Conservation (phyloP, 805 yeast species). For the Starmerella floris region DNA sequence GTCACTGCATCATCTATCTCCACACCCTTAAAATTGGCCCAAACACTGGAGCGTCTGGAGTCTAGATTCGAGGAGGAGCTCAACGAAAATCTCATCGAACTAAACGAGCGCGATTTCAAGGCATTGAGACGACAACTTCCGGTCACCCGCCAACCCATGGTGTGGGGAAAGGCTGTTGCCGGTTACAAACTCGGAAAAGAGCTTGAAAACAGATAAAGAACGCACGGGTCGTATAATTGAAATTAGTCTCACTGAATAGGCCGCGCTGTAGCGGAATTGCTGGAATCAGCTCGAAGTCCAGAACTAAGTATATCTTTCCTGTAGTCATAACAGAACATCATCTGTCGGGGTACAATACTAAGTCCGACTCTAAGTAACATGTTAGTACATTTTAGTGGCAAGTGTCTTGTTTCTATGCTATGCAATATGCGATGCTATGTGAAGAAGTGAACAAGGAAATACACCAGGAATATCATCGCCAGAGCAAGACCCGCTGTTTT, state of each 20-base stretch:
- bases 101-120: slow-evolving; percentile 75
- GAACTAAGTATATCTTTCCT: no score
- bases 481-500: slow-evolving; percentile 47
- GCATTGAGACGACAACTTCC: slow-evolving; percentile 81
- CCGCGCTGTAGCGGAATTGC: no score
- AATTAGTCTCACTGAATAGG: no score
- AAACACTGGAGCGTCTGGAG: slow-evolving; percentile 39
- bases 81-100: slow-evolving; percentile 47
- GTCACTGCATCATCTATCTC: slow-evolving; percentile 21
- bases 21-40: slow-evolving; percentile 10
- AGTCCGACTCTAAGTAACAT: no score
- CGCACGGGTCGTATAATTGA: no score
- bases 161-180: slow-evolving; percentile 91
- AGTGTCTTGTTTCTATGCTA: no score
- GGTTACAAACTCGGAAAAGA: slow-evolving; percentile 63
- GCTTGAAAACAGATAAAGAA: slow-evolving; percentile 16
- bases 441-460: slow-evolving; percentile 40
- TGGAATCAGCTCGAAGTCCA: no score
- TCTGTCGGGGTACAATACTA: no score
- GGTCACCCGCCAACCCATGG: slow-evolving; percentile 75
- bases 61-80: slow-evolving; percentile 44
- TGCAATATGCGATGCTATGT: no score
- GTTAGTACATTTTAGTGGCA: no score
- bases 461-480: slow-evolving; percentile 41
- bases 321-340: no score